Evolutionary conservation across 306 rosid species (phyloP).

Genomic region (Senna tora): DNA sequence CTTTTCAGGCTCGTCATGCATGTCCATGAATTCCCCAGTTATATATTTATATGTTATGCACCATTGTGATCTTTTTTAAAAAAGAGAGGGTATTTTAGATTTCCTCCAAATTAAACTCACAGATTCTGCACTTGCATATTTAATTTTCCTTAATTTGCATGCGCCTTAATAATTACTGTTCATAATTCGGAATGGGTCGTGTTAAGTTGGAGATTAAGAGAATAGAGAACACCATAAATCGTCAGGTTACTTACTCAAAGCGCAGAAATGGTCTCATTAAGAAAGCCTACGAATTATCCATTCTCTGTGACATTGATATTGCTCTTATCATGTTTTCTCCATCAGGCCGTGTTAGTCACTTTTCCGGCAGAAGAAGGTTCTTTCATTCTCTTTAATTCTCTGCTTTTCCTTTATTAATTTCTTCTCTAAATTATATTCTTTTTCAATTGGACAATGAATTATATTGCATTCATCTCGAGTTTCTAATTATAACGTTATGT

Average conservation of each 20-base stretch:
- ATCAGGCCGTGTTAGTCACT: constrained; percentile 66
- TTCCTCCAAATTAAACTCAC: constrained; percentile 28
- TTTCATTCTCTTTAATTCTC: too few species aligned
- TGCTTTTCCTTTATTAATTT: not conserved
- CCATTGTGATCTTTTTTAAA: not conserved
- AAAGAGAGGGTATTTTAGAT: constrained; percentile 38
- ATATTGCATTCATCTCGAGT: not conserved
- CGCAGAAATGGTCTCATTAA: constrained; percentile 89
- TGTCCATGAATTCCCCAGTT: constrained; percentile 29
- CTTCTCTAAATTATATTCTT: not conserved
- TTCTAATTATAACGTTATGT: not conserved
- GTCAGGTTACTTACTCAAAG: constrained; percentile 85
- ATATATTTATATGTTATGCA: not conserved
- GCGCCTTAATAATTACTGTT: not conserved
- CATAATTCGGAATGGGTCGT: constrained; percentile 64
- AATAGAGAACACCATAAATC: constrained; percentile 74
- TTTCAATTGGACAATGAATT: not conserved
- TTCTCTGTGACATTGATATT: constrained; percentile 83
- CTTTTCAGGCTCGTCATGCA: constrained; percentile 58
- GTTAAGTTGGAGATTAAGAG: constrained; percentile 85
- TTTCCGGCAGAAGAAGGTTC: constrained; percentile 70
- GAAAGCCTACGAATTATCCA: constrained; percentile 80
- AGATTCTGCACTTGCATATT: constrained; percentile 36
- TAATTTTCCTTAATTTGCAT: constrained; percentile 26
- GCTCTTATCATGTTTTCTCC: constrained; percentile 86